A percentile compares a stretch with the other conserved stretches of the same genome.
phyloP scores from a whole-genome alignment of 164 flowering plant genomes.

The Warburgia ugandensis region DNA sequence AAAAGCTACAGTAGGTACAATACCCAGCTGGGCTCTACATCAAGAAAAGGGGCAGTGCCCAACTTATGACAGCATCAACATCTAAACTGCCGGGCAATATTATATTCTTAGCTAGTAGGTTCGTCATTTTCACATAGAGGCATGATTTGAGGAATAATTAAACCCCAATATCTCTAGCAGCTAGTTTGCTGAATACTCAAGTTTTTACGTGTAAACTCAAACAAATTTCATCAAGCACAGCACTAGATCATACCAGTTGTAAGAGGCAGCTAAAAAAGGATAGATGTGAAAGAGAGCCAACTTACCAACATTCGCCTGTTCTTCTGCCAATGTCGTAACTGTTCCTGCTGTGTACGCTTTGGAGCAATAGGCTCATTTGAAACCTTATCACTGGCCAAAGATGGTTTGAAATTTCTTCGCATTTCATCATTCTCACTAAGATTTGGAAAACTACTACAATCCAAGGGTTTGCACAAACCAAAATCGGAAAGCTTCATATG shows the following conservation, averaged over 20 bases:
- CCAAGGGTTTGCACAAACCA: conserved; percentile 37
- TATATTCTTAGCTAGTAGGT: too few species aligned
- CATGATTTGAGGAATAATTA: too few species aligned
- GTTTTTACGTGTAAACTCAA: too few species aligned
- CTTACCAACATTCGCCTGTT: conserved; percentile 31
- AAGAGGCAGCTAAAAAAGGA: neutral
- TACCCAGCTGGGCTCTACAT: too few species aligned
- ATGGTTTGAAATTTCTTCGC: conserved; percentile 17
- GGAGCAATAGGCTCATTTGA: conserved; percentile 13
- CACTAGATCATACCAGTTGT: neutral
- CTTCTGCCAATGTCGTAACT: conserved; percentile 27
- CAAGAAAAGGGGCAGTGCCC: too few species aligned
- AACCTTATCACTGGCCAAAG: conserved; percentile 16
- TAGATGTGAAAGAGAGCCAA: conserved; percentile 3
- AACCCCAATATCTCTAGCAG: too few species aligned
- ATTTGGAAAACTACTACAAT: conserved; percentile 28
- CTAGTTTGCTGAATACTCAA: too few species aligned
- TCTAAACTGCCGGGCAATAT: too few species aligned
- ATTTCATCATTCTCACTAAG: conserved; percentile 26
- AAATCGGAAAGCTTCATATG: conserved; percentile 41
- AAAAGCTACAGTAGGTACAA: too few species aligned
- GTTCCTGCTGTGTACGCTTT: conserved; percentile 32
- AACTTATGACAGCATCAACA: too few species aligned
- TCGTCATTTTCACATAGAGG: too few species aligned
- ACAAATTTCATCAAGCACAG: neutral